phyloP scores from a whole-genome alignment of 176 grass and related monocot species.

The Oryza meyeriana region DNA sequence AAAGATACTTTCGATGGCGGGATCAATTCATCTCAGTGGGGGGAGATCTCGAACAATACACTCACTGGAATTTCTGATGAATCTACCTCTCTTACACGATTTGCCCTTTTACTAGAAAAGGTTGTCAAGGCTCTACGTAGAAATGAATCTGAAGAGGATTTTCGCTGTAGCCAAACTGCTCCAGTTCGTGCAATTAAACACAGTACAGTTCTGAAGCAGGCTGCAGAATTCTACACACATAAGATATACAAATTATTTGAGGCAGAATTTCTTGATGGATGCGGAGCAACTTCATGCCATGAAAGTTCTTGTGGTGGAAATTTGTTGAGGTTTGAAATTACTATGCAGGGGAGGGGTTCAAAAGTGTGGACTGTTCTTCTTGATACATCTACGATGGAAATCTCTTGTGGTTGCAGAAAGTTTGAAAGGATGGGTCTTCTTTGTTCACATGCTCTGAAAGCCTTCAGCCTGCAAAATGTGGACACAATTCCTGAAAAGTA shows the following conservation, averaged over 20 bases:
- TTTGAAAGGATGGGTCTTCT: constrained; percentile 81
- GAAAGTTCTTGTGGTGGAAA: constrained; percentile 55
- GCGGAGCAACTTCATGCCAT: constrained; percentile 71
- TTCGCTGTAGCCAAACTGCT: constrained; percentile 75
- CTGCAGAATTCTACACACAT: constrained; percentile 67
- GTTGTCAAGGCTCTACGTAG: constrained; percentile 56
- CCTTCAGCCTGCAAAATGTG: constrained; percentile 76
- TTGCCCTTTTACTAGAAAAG: constrained; percentile 72
- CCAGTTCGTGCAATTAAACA: constrained; percentile 81
- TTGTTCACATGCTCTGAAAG: constrained; percentile 78
- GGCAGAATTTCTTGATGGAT: constrained; percentile 74
- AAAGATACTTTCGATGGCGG: constrained; percentile 82
- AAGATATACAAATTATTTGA: constrained; percentile 89
- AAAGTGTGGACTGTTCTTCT: constrained; percentile 66
- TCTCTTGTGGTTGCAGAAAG: constrained; percentile 69
- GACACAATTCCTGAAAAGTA: constrained; percentile 76
- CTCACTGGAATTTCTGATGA: constrained; percentile 76
- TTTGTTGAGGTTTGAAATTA: constrained; percentile 69
- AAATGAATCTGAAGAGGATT: constrained; percentile 85
- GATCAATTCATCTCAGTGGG: constrained; percentile 75
- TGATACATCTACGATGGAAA: constrained; percentile 69
- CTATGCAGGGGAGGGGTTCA: constrained; percentile 73
- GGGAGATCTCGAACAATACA: constrained; percentile 68
- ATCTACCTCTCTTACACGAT: constrained; percentile 66
- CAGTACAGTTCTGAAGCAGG: constrained; percentile 76